Percentiles rank a stretch among this genome's conserved stretches.
Conservation (phyloP, 208 protist genomes). For the Jaenimonas drosophilae region DNA sequence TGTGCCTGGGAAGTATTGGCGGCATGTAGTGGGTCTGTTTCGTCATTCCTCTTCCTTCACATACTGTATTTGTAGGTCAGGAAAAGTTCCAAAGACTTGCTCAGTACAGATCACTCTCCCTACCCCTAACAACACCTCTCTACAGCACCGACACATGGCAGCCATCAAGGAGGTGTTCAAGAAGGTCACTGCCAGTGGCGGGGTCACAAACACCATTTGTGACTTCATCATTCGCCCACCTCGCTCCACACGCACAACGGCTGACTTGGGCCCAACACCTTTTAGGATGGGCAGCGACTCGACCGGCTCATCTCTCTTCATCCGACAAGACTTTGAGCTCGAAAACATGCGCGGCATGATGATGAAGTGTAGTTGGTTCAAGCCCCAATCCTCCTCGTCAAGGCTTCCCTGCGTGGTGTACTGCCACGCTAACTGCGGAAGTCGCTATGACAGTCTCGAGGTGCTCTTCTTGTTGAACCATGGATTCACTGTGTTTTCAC, state of each 20-base stretch:
- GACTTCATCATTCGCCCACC: slow-evolving; percentile 86
- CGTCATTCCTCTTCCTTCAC: too few species aligned
- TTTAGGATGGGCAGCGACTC: slow-evolving; percentile 55
- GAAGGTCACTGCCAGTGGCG: slow-evolving; percentile 21
- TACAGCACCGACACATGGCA: slow-evolving; percentile 11
- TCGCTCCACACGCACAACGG: slow-evolving; percentile 36
- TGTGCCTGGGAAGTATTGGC: too few species aligned
- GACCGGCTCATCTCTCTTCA: slow-evolving; percentile 16
- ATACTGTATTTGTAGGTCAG: too few species aligned
- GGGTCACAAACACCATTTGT: slow-evolving; percentile 64
- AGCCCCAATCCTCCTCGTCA: slow-evolving; percentile 14
- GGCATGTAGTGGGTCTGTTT: too few species aligned
- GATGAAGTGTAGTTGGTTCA: slow-evolving; percentile 80
- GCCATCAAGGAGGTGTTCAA: slow-evolving; percentile 21
- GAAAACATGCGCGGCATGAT: slow-evolving; percentile 74
- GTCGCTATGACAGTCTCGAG: slow-evolving; percentile 71
- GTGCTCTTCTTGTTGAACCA: slow-evolving; percentile 68
- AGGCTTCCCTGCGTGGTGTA: slow-evolving; percentile 85
- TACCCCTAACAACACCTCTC: slow-evolving; percentile 4
- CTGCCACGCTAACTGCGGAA: slow-evolving; percentile 86
- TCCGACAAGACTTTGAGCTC: slow-evolving; percentile 63
- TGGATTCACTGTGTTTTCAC: slow-evolving; percentile 86
- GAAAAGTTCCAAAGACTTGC: too few species aligned
- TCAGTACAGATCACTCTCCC: too few species aligned
- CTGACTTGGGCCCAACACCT: slow-evolving; percentile 44